Conservation (phyloP, 768 basidiomycete genomes). For the Hypholoma fasciculare region DNA sequence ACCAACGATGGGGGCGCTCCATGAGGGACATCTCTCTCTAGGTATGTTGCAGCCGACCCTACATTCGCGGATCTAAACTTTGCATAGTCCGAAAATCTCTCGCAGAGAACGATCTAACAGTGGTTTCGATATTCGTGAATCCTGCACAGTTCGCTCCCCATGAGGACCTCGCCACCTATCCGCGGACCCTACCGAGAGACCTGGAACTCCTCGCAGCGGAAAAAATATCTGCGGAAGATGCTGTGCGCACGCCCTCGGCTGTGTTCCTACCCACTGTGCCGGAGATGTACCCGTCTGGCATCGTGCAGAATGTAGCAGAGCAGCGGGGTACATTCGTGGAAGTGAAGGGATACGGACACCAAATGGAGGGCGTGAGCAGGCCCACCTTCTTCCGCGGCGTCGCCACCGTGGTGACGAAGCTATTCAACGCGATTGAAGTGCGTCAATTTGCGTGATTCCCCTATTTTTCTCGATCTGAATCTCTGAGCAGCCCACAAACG, state of each 20-base stretch:
- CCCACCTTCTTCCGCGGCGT: conserved; percentile 96
- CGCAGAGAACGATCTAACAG: conserved; percentile 76
- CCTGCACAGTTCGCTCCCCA: conserved; percentile 96
- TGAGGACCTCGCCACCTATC: conserved; percentile 91
- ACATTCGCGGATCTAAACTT: neutral
- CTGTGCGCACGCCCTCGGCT: conserved; percentile 47
- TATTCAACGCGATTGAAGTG: conserved; percentile 92
- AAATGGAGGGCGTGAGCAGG: conserved; percentile 89
- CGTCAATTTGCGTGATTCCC: conserved; percentile 17
- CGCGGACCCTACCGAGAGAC: conserved; percentile 80
- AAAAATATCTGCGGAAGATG: neutral
- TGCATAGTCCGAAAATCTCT: conserved; percentile 74
- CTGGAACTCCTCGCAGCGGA: conserved; percentile 57
- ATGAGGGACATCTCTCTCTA: conserved; percentile 89
- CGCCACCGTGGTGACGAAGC: conserved; percentile 90
- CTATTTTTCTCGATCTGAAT: neutral
- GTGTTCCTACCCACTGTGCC: conserved; percentile 78
- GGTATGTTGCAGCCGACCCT: conserved; percentile 49
- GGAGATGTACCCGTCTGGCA: conserved; percentile 95
- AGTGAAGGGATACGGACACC: conserved; percentile 85
- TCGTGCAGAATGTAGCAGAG: conserved; percentile 67
- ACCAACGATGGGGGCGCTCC: conserved; percentile 98
- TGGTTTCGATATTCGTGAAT: conserved; percentile 97
- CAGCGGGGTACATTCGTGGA: conserved; percentile 93
- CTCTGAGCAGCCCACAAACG: conserved; percentile 73